A percentile compares a stretch with the other conserved stretches of the same genome.
Conservation (phyloP, 306 rosid genomes). For the Rosa rugosa region DNA sequence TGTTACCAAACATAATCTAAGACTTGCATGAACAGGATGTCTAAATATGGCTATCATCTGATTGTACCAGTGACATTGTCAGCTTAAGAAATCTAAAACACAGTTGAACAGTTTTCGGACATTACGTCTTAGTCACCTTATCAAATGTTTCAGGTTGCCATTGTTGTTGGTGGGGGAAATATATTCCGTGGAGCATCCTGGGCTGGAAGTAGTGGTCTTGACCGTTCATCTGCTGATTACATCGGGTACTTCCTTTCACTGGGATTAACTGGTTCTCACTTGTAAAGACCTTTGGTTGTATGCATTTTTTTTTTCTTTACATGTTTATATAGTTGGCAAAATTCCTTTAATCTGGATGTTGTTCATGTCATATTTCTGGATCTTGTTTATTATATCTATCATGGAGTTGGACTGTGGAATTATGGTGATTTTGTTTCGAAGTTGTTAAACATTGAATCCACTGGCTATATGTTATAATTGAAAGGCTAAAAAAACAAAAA, state of each 20-base stretch:
- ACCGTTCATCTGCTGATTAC: constrained; percentile 95
- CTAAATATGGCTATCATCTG: neutral
- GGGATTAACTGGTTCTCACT: neutral
- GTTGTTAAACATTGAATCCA: neutral
- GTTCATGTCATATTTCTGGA: neutral
- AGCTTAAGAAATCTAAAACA: neutral
- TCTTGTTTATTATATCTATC: neutral
- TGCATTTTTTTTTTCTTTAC: neutral
- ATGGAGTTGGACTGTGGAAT: neutral
- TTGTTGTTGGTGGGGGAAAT: constrained; percentile 96
- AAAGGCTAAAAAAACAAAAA: neutral
- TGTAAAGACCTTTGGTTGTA: neutral
- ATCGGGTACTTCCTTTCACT: constrained; percentile 64
- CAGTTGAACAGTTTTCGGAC: neutral
- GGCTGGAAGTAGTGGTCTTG: constrained; percentile 92
- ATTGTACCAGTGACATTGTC: constrained; percentile 2
- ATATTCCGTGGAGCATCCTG: constrained; percentile 92
- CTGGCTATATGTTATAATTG: neutral
- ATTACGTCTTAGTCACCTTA: constrained; percentile 15
- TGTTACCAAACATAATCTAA: neutral
- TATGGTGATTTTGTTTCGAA: neutral
- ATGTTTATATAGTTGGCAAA: neutral
- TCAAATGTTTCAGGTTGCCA: constrained; percentile 76
- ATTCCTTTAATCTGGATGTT: neutral
- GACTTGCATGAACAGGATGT: neutral